These are phyloP conservation scores for Glebionis coronaria DNA, from an alignment of 129 eudicot species.

Conservation along the genomic window DNA sequence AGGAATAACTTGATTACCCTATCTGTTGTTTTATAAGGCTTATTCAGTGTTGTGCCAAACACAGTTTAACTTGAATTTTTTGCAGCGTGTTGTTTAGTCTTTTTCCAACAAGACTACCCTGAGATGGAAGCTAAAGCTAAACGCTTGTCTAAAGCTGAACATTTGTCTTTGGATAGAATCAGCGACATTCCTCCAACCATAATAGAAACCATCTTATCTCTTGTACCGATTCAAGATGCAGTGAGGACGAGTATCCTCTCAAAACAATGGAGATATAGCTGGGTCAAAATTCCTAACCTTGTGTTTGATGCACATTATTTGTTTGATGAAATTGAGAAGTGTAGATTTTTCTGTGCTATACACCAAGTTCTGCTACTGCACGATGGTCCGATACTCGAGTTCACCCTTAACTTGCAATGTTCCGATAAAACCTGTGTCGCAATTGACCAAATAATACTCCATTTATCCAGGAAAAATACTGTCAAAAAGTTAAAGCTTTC, in stretches of 20 bases:
- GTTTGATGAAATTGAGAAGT: not conserved
- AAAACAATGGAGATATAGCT: not conserved
- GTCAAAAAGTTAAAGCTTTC: not conserved
- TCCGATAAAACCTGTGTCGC: not conserved
- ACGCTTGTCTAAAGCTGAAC: no score
- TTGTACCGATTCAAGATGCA: not conserved
- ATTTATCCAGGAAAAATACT: not conserved
- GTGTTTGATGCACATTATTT: not conserved
- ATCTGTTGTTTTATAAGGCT: no score
- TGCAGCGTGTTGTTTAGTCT: no score
- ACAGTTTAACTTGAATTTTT: no score
- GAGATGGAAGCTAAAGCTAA: no score
- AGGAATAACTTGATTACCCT: no score
- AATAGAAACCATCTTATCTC: not conserved
- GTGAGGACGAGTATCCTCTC: not conserved
- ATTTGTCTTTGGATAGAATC: not conserved
- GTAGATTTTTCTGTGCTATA: not conserved
- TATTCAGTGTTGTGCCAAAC: no score
- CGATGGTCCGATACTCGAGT: not conserved
- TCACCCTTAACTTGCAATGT: not conserved
- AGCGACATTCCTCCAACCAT: not conserved
- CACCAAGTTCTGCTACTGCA: constrained; percentile 2
- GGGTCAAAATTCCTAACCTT: not conserved
- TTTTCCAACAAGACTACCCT: no score
- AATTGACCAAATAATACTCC: not conserved